Base-by-base conservation (phyloP, 306 rosid genomes). In the Comarum palustre region DNA sequence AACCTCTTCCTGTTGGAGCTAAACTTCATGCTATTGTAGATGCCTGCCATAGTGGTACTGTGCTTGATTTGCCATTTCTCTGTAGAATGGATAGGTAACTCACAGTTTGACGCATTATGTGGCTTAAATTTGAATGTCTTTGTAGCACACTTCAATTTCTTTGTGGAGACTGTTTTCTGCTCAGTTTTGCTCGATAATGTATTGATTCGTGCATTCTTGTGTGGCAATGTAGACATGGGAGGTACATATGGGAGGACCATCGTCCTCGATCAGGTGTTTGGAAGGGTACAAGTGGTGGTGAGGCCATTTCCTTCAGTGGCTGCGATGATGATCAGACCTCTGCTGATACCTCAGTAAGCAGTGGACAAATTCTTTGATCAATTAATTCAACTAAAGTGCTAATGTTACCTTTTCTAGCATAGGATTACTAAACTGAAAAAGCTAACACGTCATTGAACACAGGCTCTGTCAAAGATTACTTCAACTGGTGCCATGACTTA, bases 221-320 rank as follows among this genome's bases (percentile, higher is more conserved):
- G 63, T 51, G 4, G 48, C 45, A 3, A 73, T 77, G 62, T 58
- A 82, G 89, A 65, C n/a, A 2, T 24, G 89, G 89, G 65, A 69
- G 54, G 7, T 85, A 80, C 41, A 3, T 0, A 17, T 82, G 89
- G 89, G 87, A 86, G 81, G 89, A 86, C 38, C 89, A 86, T 73
- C 79, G 87, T 47, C 87, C 85, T 51, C 50, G 80, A 46, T 52
- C 87, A 48, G 85, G 81, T 29, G 55, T 74, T 34, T 86, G 80
- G 81, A 86, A 86, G 55, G 89, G 89, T 65, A 83, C 89, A 31
- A 80, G 34, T 17, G 87, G 89, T 16, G 85, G 89, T 39, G 83
- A 80, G 73, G 89, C 54, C 63, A 69, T 83, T 68, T 86, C 87
- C 52, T 86, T 86, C 51, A 86, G 89, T 73, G 83, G 85, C 29